Evolutionary conservation across 2,329 filamentous ascomycete genomes (phyloP), one percentile per base, ranked within the genome.

Genomic region (Aspergillus clavatus): DNA sequence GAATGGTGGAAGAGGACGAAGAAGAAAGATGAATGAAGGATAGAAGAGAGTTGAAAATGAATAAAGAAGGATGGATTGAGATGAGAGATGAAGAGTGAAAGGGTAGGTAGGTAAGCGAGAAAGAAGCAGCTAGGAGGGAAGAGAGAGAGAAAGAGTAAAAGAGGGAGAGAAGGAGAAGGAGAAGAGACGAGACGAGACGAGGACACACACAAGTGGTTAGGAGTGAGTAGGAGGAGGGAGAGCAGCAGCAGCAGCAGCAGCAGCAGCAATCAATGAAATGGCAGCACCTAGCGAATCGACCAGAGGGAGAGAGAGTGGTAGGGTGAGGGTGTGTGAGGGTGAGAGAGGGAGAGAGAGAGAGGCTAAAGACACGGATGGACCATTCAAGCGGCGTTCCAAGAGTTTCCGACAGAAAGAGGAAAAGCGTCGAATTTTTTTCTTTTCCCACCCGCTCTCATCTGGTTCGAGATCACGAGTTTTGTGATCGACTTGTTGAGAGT

Each of bases 381-480:
- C 55, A 58, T 55, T 51, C 53, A 57, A 53, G 56, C 45, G 53
- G 55, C 50, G 55, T 55, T 47, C 44, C 40, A 45, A 55, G 47
- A 54, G 31, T 35, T 46, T 51, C 55, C 51, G 46, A 47, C 43
- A 51, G 50, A 58, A 59, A 60, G 41, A 52, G 56, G 56, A 55
- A 58, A 57, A 47, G 56, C 53, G 56, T 53, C 51, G 44, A 50
- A 47, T 52, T 42, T 40, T 52, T 52, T 50, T 35, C 31, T 35
- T 18, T 49, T 52, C 44, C 48, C 48, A 43, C 48, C 48, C 46
- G 42, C 46, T 48, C 46, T 46, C 40, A 39, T 38, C 43, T 39
- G 39, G 24, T 22, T 31, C 16, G 28, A 29, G 40, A 39, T 24
- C 38, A 39, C 31, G 31, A 35, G 31, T 18, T 19, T 11, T 8